phyloP scores from a whole-genome alignment of 129 eudicot species.

The Lactuca sativa region DNA sequence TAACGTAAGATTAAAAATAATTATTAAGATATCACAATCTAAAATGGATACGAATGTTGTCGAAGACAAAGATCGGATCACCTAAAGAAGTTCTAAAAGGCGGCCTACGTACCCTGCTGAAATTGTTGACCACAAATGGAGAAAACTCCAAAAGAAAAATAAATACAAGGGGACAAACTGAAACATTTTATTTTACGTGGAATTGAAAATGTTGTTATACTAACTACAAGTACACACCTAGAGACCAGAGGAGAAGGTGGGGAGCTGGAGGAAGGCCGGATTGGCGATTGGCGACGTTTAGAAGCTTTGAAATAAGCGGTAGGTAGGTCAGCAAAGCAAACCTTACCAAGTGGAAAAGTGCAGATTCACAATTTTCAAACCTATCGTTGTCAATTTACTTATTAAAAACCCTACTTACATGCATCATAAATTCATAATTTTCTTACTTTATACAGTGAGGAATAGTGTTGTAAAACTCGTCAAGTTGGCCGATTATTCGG shows the following conservation, averaged over 20 bases:
- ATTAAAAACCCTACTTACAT: not conserved
- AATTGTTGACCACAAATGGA: conserved; percentile 22
- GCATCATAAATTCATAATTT: not conserved
- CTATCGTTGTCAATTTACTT: not conserved
- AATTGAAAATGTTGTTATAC: not conserved
- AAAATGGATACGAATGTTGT: no score
- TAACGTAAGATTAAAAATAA: not conserved
- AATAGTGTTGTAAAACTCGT: no score
- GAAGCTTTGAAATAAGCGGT: conserved; percentile 14
- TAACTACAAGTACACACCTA: conserved; percentile 8
- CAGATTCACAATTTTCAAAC: conserved; percentile 16
- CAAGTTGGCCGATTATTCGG: no score
- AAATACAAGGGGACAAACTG: conserved; percentile 5
- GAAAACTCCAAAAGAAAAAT: not conserved
- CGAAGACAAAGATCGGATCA: not conserved
- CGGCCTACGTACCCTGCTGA: conserved; percentile 17
- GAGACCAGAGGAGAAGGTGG: conserved; percentile 12
- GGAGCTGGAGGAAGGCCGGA: conserved; percentile 15
- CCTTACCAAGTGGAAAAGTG: conserved; percentile 24
- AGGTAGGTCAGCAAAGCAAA: conserved; percentile 10
- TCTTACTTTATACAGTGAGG: not conserved
- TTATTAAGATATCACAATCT: conserved; percentile 2
- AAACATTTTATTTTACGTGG: conserved; percentile 7
- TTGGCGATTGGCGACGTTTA: conserved; percentile 20
- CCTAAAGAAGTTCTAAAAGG: conserved; percentile 14